Base-by-base conservation (phyloP, 1,284 basidiomycete species). In the Sutorius eximius region DNA sequence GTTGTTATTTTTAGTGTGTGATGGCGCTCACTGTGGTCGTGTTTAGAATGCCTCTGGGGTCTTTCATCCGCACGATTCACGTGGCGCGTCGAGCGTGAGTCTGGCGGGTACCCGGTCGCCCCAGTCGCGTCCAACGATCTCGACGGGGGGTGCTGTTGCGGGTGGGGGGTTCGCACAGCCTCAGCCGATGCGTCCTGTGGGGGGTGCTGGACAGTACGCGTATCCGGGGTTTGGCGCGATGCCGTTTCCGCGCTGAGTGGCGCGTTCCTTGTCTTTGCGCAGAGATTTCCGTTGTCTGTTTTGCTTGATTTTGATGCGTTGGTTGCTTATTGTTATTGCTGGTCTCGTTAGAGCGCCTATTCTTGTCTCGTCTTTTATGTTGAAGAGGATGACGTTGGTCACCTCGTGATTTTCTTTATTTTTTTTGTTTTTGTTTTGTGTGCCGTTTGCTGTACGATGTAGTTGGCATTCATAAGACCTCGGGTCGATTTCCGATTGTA, bases 111-210 rank as follows among this genome's bases (percentile, higher is more conserved):
- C 18, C 41, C 51, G 67, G 15, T 60, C 65, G 6, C 42, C 66
- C 20, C 68, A 59, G 18, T 22, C 62, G 11, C 63, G 63, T 15
- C 47, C 62, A 2, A 47, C 60, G 30, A 50, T 56, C 18, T 37
- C 57, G 15, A 53, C 63, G 33, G 32, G 52, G 18, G 36, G 38
- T 20, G 22, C 41, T 4, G 41, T 46, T 24, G 42, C 46, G 20
- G 45, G 52, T 29, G n/a, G 42, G 36, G n/a, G 42, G 36, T 70
- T 58, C 47, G 65, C 58, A 18, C 66, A 67, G 13, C 59, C 68
- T 1, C 67, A 67, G 37, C 61, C 65, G 3, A 56, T 51, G 37
- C 65, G 65, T 27, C 63, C 65, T 3, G 13, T 48, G 37, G 42
- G 33, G 9, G 33, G 47, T 34, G 41, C 51, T 20, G 65, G 56